phyloP scores from a whole-genome alignment of 1,284 basidiomycete genomes.

The Leccinum huronense region DNA sequence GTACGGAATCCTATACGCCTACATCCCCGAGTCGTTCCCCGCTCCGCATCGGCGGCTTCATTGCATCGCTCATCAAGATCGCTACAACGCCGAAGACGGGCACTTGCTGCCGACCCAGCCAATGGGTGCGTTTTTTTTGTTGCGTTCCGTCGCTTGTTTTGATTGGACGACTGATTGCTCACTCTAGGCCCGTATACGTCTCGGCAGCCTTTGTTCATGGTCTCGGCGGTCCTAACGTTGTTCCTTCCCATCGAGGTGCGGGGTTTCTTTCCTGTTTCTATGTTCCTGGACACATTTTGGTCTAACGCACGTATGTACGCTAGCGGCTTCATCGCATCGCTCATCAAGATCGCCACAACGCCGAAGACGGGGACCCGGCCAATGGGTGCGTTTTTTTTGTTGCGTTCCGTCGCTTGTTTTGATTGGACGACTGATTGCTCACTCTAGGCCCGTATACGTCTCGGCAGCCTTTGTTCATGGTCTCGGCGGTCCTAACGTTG shows the following conservation, averaged over 20 bases:
- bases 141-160: not conserved
- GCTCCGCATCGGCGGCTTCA: conserved; percentile 55
- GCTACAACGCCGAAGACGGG: conserved; percentile 39
- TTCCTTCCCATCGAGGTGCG: conserved; percentile 59
- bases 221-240: conserved; percentile 45
- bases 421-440: not conserved
- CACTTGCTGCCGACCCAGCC: conserved; percentile 38
- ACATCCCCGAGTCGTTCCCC: conserved; percentile 66
- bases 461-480: conserved; percentile 53
- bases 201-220: conserved; percentile 53
- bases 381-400: too few species aligned
- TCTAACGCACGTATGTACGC: not conserved
- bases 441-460: conserved; percentile 51
- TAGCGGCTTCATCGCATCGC: conserved; percentile 6
- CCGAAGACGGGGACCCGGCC: too few species aligned
- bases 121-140: conserved; percentile 34
- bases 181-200: conserved; percentile 51
- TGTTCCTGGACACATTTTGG: not conserved
- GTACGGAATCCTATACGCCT: conserved; percentile 62
- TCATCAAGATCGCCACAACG: too few species aligned
- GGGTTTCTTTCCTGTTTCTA: too few species aligned
- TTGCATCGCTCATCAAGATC: conserved; percentile 55
- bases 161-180: not conserved
- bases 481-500: conserved; percentile 45
- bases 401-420: too few species aligned